phyloP scores from a whole-genome alignment of 805 yeast species.

The Saccharomyces cerevisiae region DNA sequence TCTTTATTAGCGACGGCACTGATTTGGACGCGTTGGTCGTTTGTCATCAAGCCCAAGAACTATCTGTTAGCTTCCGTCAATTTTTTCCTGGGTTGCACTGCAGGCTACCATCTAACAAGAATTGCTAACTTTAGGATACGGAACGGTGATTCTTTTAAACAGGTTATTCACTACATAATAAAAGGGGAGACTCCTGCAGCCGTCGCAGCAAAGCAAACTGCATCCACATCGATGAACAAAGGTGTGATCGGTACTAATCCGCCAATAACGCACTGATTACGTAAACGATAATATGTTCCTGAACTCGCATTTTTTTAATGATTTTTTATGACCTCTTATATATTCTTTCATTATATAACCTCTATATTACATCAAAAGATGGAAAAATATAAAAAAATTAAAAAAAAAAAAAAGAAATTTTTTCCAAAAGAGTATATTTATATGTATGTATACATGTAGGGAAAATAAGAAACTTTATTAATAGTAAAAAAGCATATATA shows the following conservation, averaged over 20 bases:
- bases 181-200: constrained; percentile 32
- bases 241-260: constrained; percentile 1
- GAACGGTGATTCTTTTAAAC: constrained; percentile 53
- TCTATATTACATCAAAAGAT: not conserved
- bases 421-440: not conserved
- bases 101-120: constrained; percentile 74
- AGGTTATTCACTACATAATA: constrained; percentile 51
- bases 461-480: not conserved
- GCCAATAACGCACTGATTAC: constrained; percentile 1
- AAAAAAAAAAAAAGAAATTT: not conserved
- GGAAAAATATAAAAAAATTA: not conserved
- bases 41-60: constrained; percentile 86
- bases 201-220: not conserved
- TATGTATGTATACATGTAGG: not conserved
- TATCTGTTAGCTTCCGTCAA: constrained; percentile 83
- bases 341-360: not conserved
- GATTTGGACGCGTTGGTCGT: constrained; percentile 98
- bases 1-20: constrained; percentile 87
- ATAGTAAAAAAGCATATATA: not conserved
- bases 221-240: not conserved
- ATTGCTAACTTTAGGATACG: constrained; percentile 56
- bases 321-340: not conserved
- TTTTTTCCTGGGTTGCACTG: constrained; percentile 85
- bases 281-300: constrained; percentile 1
- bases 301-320: not conserved